Evolutionary conservation across 1,139 yeast species (phyloP).

Genomic region (Lodderomyces oxycetoniae): DNA sequence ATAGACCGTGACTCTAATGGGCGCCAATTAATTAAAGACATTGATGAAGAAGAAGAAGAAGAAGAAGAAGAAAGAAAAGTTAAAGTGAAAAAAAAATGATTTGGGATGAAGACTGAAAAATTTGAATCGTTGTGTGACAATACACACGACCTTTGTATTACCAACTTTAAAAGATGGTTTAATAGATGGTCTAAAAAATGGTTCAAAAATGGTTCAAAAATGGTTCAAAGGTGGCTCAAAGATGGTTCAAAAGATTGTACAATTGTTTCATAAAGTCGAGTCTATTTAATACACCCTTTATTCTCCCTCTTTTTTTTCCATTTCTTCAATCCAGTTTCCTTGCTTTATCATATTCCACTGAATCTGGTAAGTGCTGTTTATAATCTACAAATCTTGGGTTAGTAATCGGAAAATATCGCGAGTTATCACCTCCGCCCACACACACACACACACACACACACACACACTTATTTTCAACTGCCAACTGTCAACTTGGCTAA

Average conservation of each 20-base stretch:
- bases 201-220: neutral
- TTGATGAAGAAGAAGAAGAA: conserved; percentile 44
- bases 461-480: too few species aligned
- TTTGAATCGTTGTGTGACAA: neutral
- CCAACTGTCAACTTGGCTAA: too few species aligned
- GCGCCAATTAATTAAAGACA: conserved; percentile 77
- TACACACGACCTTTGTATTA: conserved; percentile 3
- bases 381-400: conserved; percentile 28
- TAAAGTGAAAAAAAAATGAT: conserved; percentile 13
- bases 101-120: neutral
- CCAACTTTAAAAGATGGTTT: too few species aligned
- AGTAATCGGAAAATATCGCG: too few species aligned
- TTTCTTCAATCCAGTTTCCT: conserved; percentile 14
- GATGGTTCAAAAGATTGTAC: too few species aligned
- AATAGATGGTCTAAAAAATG: neutral
- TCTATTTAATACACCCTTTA: neutral
- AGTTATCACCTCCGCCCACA: too few species aligned
- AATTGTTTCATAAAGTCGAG: too few species aligned
- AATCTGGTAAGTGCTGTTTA: conserved; percentile 51
- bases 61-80: conserved; percentile 19
- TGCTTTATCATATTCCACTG: conserved; percentile 51
- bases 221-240: neutral
- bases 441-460: too few species aligned
- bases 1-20: conserved; percentile 88
- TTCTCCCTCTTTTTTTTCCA: neutral